Evolutionary conservation across 495 filamentous ascomycete genomes (phyloP), one percentile per base, ranked within the genome.

Genomic region (Tuber aestivum): DNA sequence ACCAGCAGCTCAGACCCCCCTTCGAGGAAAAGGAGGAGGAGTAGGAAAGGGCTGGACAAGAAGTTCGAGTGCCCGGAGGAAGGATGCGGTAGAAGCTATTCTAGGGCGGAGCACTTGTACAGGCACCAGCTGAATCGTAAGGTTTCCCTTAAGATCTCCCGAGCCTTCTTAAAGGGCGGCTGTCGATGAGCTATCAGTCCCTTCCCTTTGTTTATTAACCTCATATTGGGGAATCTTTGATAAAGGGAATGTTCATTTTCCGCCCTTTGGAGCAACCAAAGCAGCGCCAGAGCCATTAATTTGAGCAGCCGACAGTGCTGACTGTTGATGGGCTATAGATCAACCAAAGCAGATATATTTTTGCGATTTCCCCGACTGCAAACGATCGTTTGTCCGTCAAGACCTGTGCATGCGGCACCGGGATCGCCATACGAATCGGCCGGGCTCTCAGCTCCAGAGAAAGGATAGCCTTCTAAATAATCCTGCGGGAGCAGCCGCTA

Each of bases 81-180:
- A 78, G 93, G 91, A 41, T 99, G 95, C 78, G 94, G 93, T 38
- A 99, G 97, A 87, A 94, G 91, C 82, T 99, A 99, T 84, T 97
- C 95, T 37, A 90, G 95, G 79, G 95, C 95, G 37, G 95, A 99
- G 84, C 95, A 99, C 86, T 87, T 99, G 84, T 97, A 97, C 84
- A 90, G 95, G 37, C 95, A 99, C 85, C 95, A 97, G 85, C 85
- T 99, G 80, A 99, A 99, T 81, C 95, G 95, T 91, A 91, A 87
- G 87, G 84, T 40, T 48, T 77, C 77, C 77, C 40, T 72, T 41
- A 72, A 41, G 27, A 42, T 69, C 35, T 48, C 50, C n/a, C 14
- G 70, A 68, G 32, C 21, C 10, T 42, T 71, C 35, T 44, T 37
- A 27, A n/a, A 41, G 38, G 38, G 35, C 27, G 70, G 42, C 21